phyloP scores from a whole-genome alignment of 139 green algal species.

The Chlorella sorokiniana region DNA sequence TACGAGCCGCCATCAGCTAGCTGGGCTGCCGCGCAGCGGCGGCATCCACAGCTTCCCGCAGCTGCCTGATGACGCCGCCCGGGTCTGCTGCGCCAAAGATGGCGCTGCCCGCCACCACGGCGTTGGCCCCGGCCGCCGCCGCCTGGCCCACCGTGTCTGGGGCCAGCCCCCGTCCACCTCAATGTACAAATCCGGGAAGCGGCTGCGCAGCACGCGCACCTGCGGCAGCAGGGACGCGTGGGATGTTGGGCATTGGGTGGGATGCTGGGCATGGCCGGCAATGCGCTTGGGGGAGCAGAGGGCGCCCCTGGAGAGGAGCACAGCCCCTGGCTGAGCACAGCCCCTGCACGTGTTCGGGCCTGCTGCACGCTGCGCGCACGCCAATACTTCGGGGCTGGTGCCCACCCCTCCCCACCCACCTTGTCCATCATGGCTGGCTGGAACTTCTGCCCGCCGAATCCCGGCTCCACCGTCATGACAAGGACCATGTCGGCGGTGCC shows the following conservation, averaged over 20 bases:
- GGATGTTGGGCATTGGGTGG: background rate
- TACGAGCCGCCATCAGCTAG: too few relatives aligned
- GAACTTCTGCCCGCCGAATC: constrained; percentile 91
- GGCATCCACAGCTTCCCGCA: constrained; percentile 1
- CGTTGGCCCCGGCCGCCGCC: constrained; percentile 1
- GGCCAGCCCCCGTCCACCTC: constrained; percentile 10
- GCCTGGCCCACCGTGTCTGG: constrained; percentile 10
- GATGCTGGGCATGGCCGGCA: background rate
- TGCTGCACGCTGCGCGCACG: background rate
- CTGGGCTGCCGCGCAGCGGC: too few relatives aligned
- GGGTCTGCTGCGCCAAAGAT: constrained; percentile 13
- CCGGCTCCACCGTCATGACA: constrained; percentile 85
- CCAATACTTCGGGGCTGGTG: background rate
- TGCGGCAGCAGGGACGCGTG: background rate
- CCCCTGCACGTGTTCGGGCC: too few relatives aligned
- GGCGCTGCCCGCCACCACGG: constrained; percentile 14
- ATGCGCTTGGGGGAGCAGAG: background rate
- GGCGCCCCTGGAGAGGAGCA: too few relatives aligned
- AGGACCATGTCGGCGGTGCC: constrained; percentile 69
- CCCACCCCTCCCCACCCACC: background rate
- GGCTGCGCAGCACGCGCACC: constrained; percentile 58
- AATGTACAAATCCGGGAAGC: constrained; percentile 40
- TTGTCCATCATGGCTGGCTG: constrained; percentile 66
- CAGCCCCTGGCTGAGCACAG: too few relatives aligned
- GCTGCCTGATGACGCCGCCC: background rate